Conservation (phyloP, 2,329 filamentous ascomycete genomes). For the Aspergillus pseudonomiae region DNA sequence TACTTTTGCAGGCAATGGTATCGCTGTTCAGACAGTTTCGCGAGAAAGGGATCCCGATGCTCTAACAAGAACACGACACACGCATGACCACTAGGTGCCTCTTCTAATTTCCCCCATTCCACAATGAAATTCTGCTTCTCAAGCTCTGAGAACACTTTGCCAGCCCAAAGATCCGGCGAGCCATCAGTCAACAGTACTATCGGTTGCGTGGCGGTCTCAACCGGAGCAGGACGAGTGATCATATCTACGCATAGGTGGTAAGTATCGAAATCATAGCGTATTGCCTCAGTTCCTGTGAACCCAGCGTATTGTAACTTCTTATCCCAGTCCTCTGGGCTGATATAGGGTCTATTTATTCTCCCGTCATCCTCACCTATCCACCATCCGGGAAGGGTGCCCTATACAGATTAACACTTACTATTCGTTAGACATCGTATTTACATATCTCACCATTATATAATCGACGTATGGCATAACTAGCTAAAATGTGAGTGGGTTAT, state of each 20-base stretch:
- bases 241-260: background rate
- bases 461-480: background rate
- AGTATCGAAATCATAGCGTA: background rate
- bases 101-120: background rate
- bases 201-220: background rate
- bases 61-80: background rate
- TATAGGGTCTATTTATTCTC: background rate
- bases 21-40: background rate
- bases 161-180: background rate
- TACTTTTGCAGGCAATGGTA: background rate
- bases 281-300: background rate
- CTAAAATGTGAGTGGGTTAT: background rate
- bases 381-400: background rate
- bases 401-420: background rate
- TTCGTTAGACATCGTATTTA: background rate
- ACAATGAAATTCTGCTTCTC: background rate
- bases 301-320: background rate
- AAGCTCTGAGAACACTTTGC: background rate
- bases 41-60: background rate
- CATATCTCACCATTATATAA: background rate
- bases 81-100: background rate
- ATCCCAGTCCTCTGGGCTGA: slow-evolving; percentile 1
- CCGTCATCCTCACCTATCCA: background rate
- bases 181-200: background rate
- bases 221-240: background rate